Evolutionary conservation across 306 rosid species (phyloP), one percentile per base, ranked within the genome.

Genomic region (Arachis stenosperma): DNA sequence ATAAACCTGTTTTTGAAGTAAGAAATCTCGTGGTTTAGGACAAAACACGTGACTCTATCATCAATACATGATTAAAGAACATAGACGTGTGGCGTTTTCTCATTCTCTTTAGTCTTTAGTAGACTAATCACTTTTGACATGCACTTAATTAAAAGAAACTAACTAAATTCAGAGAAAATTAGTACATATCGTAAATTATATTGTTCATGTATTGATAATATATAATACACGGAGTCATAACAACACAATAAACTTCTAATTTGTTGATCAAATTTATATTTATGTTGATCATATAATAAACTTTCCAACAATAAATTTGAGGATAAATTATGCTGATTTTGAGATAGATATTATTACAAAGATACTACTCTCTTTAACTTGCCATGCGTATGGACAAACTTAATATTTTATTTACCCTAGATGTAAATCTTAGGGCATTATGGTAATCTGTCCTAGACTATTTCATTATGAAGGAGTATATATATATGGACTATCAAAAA

Each of bases 21-120:
- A 36, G 68, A 53, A 63, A 74, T 53, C 46, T 40, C 42, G 29
- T 60, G 67, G 50, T n/a, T 39, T n/a, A n/a, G 51, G 13, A 61
- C 66, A 12, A 61, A 30, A n/a, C 8, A 61, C 67, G 36, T 37
- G 67, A 39, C 22, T 60, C 46, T 1, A 52, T 51, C 57, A 6
- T 36, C 17, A 9, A 69, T 40, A 14, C 5, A 54, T 40, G 9
- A 65, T 6, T 12, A 29, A 3, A 47, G 40, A 65, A 40, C 8
- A 40, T 11, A 9, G 11, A 30, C 37, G 0, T 12, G 29, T 30
- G 71, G 42, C 36, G 52, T 54, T 63, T 63, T 5, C 51, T 15
- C 51, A 14, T 63, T 63, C 27, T 27, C 48, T 12, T 22, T 48
- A 2, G 33, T 27, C 48, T 12, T 22, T 48, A 2, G 33, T n/a